Evolutionary conservation across 306 rosid genomes (phyloP), one percentile per base, ranked within the genome.

Genomic region (Lathyrus oleraceus): DNA sequence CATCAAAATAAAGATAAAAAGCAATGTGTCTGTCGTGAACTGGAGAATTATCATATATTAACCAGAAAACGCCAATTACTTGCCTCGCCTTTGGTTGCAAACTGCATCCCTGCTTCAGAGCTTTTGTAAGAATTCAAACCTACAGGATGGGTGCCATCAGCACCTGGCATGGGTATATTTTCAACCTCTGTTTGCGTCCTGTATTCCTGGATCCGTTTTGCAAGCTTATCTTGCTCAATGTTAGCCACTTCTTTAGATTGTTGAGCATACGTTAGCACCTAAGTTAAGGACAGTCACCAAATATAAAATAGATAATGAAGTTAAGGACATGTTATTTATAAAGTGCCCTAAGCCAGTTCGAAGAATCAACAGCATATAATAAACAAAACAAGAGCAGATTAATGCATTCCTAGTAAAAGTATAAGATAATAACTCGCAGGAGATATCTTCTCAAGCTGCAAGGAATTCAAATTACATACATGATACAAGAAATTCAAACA

Each of bases 151-250:
- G 49, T 79, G 66, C 83, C 85, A 77, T 88, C 91, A 77, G 78
- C 75, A 66, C 69, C 71, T 44, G 67, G 57, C 65, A 85, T 60
- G 56, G 86, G 85, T 57, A 72, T 42, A 56, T 65, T 84, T 67
- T 91, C 92, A 76, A 94, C 74, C 87, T 94, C 91, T 14, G 95
- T 87, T 76, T 91, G 99, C 65, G 95, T 89, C 78, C 99, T 81
- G 71, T 81, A 94, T 79, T 94, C 97, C 83, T 91, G 99, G 75
- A 94, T 94, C 84, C 99, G 82, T 79, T 89, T 88, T 76, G 93
- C 97, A 82, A 94, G 99, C 90, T 83, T 91, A 74, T 91, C 99
- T 91, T 91, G 96, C 82, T 94, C 99, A 78, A 89, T 28, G 61
- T 85, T 94, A 43, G 96, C 91, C 86, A 74, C 80, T 73, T 94